These are phyloP conservation scores for Thermothielavioides terrestris DNA, from an alignment of 495 filamentous ascomycete species.

Conservation along the genomic window DNA sequence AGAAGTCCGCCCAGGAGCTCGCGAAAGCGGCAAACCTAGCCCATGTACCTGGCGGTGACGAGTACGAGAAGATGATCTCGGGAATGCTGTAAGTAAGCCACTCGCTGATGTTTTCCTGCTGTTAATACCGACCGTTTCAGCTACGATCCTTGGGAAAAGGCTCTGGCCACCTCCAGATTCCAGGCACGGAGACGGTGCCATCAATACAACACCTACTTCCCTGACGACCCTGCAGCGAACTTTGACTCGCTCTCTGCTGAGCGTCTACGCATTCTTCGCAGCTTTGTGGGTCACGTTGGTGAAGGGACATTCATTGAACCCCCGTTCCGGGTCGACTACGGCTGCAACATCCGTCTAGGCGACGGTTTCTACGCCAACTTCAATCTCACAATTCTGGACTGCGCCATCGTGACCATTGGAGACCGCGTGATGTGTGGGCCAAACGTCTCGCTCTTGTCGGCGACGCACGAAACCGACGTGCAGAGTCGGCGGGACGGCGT, in stretches of 20 bases:
- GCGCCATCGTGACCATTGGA: constrained; percentile 36
- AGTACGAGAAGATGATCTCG: constrained; percentile 9
- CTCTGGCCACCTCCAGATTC: constrained; percentile 32
- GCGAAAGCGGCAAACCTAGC: background rate
- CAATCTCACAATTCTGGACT: constrained; percentile 40
- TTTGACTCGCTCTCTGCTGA: constrained; percentile 23
- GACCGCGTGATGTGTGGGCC: constrained; percentile 37
- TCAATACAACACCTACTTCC: constrained; percentile 44
- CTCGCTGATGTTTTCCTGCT: background rate
- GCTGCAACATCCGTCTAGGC: constrained; percentile 46
- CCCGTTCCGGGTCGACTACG: constrained; percentile 47
- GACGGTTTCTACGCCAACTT: constrained; percentile 46
- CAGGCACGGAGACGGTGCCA: constrained; percentile 35
- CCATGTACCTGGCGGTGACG: constrained; percentile 1
- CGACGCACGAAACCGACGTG: constrained; percentile 39
- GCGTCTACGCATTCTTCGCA: constrained; percentile 30
- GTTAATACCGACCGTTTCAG: background rate
- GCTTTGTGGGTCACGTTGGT: constrained; percentile 38
- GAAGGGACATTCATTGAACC: constrained; percentile 43
- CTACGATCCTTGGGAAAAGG: background rate
- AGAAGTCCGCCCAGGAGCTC: background rate
- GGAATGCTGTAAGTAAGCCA: constrained; percentile 20
- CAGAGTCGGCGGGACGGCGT: constrained; percentile 27
- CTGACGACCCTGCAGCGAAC: constrained; percentile 26
- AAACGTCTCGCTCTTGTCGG: constrained; percentile 37